Conservation (phyloP, 2,329 filamentous ascomycete genomes). For the Apiospora hydei region DNA sequence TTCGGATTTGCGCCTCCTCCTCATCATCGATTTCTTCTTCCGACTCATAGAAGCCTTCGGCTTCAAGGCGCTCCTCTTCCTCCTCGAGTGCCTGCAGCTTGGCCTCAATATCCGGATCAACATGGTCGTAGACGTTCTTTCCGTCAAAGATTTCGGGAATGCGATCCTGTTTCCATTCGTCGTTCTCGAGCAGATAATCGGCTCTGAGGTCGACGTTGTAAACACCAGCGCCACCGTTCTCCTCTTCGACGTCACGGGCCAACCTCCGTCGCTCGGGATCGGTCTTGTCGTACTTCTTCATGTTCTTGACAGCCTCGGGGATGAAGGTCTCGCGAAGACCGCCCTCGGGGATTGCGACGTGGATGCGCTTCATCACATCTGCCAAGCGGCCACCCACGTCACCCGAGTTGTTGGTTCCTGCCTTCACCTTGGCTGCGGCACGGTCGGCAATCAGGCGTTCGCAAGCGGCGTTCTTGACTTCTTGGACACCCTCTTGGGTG, state of each 20-base stretch:
- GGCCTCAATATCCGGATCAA: conserved; percentile 94
- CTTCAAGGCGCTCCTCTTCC: conserved; percentile 92
- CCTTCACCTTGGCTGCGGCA: conserved; percentile 95
- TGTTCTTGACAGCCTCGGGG: conserved; percentile 80
- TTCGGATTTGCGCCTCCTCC: conserved; percentile 84
- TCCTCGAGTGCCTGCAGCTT: conserved; percentile 93
- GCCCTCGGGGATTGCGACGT: conserved; percentile 92
- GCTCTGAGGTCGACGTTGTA: conserved; percentile 93
- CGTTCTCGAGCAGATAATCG: conserved; percentile 85
- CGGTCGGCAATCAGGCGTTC: conserved; percentile 91
- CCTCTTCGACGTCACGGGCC: conserved; percentile 86
- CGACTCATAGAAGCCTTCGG: conserved; percentile 92
- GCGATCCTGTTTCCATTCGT: conserved; percentile 95
- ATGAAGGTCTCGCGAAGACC: conserved; percentile 86
- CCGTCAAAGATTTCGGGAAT: conserved; percentile 94
- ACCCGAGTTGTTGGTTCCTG: conserved; percentile 79
- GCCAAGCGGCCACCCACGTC: conserved; percentile 81
- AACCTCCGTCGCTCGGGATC: conserved; percentile 85
- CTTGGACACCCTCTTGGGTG: conserved; percentile 91
- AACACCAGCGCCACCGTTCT: conserved; percentile 93
- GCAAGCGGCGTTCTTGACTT: conserved; percentile 94
- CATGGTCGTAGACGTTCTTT: conserved; percentile 96
- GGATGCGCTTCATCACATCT: conserved; percentile 91
- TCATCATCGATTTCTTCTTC: conserved; percentile 84
- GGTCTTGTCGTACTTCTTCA: conserved; percentile 88